Conservation (phyloP, 306 rosid species). For the Prunus salicina region DNA sequence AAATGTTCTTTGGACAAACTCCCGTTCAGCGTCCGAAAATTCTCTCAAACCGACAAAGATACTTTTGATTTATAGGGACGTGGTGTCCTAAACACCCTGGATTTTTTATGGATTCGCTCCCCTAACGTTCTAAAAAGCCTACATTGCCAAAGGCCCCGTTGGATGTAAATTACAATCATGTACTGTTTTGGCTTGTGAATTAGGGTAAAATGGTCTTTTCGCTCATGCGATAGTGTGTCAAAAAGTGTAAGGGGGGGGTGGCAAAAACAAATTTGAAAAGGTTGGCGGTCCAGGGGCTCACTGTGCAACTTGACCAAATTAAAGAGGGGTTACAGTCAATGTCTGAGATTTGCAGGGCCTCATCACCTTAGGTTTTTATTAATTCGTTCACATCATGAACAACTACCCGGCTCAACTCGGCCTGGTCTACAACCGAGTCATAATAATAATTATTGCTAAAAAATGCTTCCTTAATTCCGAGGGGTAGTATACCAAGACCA, state of each 20-base stretch:
- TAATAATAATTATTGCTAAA: background rate
- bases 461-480: background rate
- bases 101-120: background rate
- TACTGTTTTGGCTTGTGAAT: too few species aligned
- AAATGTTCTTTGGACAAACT: background rate
- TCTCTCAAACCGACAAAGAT: slow-evolving; percentile 49
- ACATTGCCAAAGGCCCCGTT: background rate
- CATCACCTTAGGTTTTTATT: background rate
- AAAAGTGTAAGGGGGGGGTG: background rate
- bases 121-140: background rate
- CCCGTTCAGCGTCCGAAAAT: slow-evolving; percentile 31
- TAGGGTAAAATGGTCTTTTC: slow-evolving; percentile 7
- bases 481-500: background rate
- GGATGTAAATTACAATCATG: background rate
- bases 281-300: slow-evolving; percentile 28
- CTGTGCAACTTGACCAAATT: slow-evolving; percentile 46
- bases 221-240: background rate
- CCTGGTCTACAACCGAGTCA: slow-evolving; percentile 11
- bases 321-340: slow-evolving; percentile 53
- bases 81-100: slow-evolving; percentile 17
- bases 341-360: slow-evolving; percentile 50
- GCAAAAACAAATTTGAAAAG: background rate
- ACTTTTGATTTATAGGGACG: slow-evolving; percentile 17
- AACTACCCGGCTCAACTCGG: slow-evolving; percentile 27
- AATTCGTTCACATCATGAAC: background rate